Base-by-base conservation (phyloP, 352 stramenopile species). In the Pythium periplocum region DNA sequence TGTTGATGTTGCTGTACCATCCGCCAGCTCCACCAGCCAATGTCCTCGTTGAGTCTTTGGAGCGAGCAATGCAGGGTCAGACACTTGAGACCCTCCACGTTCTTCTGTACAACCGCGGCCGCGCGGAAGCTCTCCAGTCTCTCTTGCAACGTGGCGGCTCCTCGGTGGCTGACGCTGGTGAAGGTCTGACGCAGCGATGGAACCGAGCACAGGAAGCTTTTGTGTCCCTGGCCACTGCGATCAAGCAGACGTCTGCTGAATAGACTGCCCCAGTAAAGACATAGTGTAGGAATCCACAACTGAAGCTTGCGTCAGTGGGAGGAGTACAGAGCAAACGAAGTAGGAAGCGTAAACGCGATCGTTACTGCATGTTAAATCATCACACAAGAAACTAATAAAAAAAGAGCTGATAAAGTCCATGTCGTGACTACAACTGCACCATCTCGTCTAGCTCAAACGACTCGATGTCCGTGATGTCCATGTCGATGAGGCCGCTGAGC, bases 1-100 rank as follows among this genome's bases (percentile, higher is more conserved):
- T 93, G 60, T 75, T 93, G 4, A 82, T 84, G 55, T 59, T 93
- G 43, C 66, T 90, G 32, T 93, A 90, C 62, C 75, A 90, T 48
- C 82, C 75, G n/a, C 78, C 82, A n/a, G 62, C 80, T 6, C 78
- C 80, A 26, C 66, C 81, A 1, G 65, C 77, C 1, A 73, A 89
- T 45, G 61, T 92, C 36, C 69, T 93, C 8, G 74, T 75, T 0
- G 73, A 87, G 42, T 88, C 78, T 34, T 64, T 93, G 4, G 55
- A 74, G 48, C 75, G 76, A 31, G 76, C 76, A 0, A 61, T 93
- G 48, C 53, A 57, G n/a, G 69, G 64, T 31, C 83, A 93, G 52
- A 56, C 79, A 45, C 51, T 83, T 8, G 49, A 82, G 37, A 75
- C 83, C 47, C 69, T 93, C 17, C 70, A 70, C 7, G 43, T 78